Conservation (phyloP, 768 basidiomycete species). For the Lactarius pseudohatsudake region DNA sequence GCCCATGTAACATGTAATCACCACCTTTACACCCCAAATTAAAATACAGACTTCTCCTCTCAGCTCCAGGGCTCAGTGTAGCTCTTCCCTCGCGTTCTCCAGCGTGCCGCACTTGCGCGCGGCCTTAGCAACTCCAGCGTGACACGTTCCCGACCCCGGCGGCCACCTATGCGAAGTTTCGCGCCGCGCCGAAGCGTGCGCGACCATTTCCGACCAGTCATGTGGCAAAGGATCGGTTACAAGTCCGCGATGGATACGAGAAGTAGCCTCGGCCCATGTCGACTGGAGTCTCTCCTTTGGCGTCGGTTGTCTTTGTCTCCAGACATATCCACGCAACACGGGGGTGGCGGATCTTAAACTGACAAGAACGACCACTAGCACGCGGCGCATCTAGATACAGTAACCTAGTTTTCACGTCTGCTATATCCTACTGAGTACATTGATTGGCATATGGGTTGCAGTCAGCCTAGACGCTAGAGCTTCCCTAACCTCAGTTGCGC, state of each 20-base stretch:
- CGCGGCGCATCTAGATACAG: neutral
- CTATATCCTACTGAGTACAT: neutral
- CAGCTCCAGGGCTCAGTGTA: too few relatives aligned
- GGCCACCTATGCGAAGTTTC: too few relatives aligned
- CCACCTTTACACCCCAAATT: too few relatives aligned
- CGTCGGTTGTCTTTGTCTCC: neutral
- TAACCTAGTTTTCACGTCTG: neutral
- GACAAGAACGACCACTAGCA: neutral
- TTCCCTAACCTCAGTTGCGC: slow-evolving; percentile 46
- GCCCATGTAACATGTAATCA: too few relatives aligned
- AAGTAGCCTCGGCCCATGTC: neutral
- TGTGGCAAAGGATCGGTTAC: too few relatives aligned
- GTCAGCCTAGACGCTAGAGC: slow-evolving; percentile 11
- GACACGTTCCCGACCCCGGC: too few relatives aligned
- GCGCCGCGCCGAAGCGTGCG: too few relatives aligned
- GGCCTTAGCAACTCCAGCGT: too few relatives aligned
- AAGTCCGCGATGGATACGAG: neutral
- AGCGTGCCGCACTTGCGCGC: too few relatives aligned
- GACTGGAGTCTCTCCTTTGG: neutral
- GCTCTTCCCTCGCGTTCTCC: too few relatives aligned
- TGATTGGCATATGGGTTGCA: neutral
- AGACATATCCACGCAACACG: neutral
- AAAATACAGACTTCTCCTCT: too few relatives aligned
- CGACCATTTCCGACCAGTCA: too few relatives aligned
- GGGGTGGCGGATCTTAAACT: neutral